These are phyloP conservation scores for Ophiostoma sp. DNA, from an alignment of 2,329 filamentous ascomycete genomes.

Conservation along the genomic window DNA sequence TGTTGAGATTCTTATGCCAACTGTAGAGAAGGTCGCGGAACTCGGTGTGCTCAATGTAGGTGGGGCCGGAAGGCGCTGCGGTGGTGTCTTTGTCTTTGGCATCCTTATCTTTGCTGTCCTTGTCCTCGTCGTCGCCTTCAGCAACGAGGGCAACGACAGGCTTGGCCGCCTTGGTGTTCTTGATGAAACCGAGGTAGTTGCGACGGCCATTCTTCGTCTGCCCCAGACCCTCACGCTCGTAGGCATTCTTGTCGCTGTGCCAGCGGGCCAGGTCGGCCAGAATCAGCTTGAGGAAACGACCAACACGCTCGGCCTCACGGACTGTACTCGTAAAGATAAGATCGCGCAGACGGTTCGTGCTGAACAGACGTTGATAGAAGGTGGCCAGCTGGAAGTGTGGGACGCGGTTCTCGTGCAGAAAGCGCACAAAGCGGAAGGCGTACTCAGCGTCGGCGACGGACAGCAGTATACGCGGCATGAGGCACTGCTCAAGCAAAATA, in stretches of 20 bases:
- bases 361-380: constrained; percentile 81
- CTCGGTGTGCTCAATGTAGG: constrained; percentile 77
- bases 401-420: constrained; percentile 79
- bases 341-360: constrained; percentile 73
- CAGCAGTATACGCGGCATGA: constrained; percentile 82
- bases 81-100: background rate
- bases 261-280: constrained; percentile 78
- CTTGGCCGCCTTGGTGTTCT: constrained; percentile 58
- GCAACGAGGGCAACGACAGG: background rate
- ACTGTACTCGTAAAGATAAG: constrained; percentile 89
- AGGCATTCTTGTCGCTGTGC: constrained; percentile 75
- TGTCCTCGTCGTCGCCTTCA: background rate
- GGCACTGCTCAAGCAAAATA: constrained; percentile 81
- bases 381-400: constrained; percentile 85
- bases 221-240: constrained; percentile 80
- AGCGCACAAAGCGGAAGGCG: constrained; percentile 81
- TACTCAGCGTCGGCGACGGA: constrained; percentile 88
- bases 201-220: constrained; percentile 53
- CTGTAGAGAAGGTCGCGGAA: constrained; percentile 84
- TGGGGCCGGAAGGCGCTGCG: background rate
- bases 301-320: constrained; percentile 89
- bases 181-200: constrained; percentile 74
- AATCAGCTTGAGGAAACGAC: constrained; percentile 81
- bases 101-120: background rate
- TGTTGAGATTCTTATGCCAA: constrained; percentile 84